Evolutionary conservation across 768 basidiomycete species (phyloP).

Genomic region (Amanita subjunquillea): DNA sequence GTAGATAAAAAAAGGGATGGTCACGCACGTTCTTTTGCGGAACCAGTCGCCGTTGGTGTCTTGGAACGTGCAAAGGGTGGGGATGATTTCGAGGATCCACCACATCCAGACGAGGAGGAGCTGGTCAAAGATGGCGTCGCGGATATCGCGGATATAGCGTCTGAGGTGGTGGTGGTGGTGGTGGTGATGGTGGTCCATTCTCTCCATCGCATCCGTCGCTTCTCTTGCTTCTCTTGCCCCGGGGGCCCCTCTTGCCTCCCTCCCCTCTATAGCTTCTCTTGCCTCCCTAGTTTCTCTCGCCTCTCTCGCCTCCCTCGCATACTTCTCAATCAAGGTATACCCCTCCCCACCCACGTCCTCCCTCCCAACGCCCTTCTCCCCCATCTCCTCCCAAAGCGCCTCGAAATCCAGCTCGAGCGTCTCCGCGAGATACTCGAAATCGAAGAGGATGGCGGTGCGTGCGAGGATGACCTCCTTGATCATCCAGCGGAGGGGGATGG

Average conservation of each 20-base stretch:
- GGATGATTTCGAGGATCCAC: constrained; percentile 4
- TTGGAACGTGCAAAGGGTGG: background rate
- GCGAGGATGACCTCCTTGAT: constrained; percentile 39
- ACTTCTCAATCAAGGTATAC: constrained; percentile 8
- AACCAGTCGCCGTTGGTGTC: background rate
- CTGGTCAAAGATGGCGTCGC: constrained; percentile 1
- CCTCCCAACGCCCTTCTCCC: background rate
- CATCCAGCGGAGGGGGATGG: constrained; percentile 42
- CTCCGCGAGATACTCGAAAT: constrained; percentile 18
- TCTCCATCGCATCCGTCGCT: too few species aligned
- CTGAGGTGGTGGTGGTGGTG: background rate
- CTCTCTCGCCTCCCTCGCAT: background rate
- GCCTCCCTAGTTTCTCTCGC: background rate
- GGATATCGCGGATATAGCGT: background rate
- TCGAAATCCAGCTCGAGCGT: constrained; percentile 16
- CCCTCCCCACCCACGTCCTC: constrained; percentile 7
- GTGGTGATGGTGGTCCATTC: background rate
- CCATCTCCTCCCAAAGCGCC: background rate
- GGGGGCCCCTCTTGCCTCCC: too few species aligned
- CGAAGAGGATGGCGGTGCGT: constrained; percentile 35
- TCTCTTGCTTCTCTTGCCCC: background rate
- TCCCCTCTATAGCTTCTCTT: background rate
- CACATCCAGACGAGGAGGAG: background rate
- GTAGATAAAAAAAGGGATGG: background rate
- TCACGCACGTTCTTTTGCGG: background rate